Conservation (phyloP, 345 rosid genomes). For the Geranium brycei region DNA sequence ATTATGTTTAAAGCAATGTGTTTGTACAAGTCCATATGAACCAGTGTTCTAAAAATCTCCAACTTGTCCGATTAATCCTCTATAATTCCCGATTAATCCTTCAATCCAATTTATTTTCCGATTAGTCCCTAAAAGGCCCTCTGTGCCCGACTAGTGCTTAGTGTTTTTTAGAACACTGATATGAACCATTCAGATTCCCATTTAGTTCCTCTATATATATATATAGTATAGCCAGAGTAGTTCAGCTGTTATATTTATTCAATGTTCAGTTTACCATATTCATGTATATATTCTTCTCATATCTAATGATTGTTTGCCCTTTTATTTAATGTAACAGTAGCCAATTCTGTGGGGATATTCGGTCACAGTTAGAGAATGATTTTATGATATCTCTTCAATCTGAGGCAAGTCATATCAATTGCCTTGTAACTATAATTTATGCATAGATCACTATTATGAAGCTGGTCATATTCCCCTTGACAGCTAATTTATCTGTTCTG, state of each 20-base stretch:
- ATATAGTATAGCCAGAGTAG: background rate
- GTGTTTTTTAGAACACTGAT: too few relatives aligned
- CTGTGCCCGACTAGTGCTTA: too few relatives aligned
- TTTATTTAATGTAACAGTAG: constrained; percentile 42
- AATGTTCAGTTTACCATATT: background rate
- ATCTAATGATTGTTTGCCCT: constrained; percentile 2
- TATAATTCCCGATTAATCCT: too few relatives aligned
- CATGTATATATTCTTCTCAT: background rate
- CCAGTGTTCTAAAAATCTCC: too few relatives aligned
- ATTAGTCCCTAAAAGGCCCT: too few relatives aligned
- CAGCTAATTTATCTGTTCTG: background rate
- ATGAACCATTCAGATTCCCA: too few relatives aligned
- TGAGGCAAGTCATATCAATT: constrained; percentile 31
- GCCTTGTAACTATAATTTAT: background rate
- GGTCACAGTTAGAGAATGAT: constrained; percentile 63
- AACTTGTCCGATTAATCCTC: too few relatives aligned
- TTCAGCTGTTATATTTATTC: background rate
- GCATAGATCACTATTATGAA: constrained; percentile 4
- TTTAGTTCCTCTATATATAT: too few relatives aligned
- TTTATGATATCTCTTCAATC: constrained; percentile 62
- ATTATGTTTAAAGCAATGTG: too few relatives aligned
- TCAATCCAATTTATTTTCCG: too few relatives aligned
- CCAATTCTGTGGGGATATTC: constrained; percentile 66
- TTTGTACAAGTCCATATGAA: too few relatives aligned
- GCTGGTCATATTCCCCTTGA: background rate